Evolutionary conservation across 495 filamentous ascomycete genomes (phyloP).

Genomic region (Tuber brumale): DNA sequence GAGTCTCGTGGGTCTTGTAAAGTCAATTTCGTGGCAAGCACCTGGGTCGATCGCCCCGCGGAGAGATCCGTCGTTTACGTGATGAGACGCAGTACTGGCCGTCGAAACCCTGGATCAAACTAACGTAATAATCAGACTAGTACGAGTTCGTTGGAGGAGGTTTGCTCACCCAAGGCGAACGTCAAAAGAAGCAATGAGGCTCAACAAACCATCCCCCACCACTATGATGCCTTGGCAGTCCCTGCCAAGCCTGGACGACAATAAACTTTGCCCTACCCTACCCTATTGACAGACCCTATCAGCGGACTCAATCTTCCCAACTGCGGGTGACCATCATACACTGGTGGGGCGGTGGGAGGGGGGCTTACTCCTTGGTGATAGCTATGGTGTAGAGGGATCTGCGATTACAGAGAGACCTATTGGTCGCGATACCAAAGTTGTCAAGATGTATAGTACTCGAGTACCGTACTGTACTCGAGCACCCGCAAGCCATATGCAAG

Average conservation of each 20-base stretch:
- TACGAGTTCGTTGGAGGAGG: background rate
- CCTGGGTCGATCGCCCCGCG: background rate
- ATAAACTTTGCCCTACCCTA: background rate
- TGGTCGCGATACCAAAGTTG: too few relatives aligned
- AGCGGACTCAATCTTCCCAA: background rate
- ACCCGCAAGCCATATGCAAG: too few relatives aligned
- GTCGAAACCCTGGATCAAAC: background rate
- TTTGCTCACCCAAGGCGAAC: background rate
- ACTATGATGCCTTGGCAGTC: background rate
- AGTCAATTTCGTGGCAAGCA: background rate
- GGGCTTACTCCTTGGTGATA: too few relatives aligned
- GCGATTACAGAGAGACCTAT: too few relatives aligned
- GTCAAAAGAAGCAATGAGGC: background rate
- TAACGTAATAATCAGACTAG: background rate
- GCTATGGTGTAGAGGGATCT: too few relatives aligned
- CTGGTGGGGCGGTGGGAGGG: too few relatives aligned
- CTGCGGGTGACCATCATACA: too few relatives aligned
- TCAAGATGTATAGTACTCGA: too few relatives aligned
- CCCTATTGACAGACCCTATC: background rate
- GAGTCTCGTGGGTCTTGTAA: background rate
- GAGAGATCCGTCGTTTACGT: background rate
- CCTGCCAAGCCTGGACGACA: background rate
- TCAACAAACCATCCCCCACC: background rate
- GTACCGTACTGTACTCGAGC: too few relatives aligned
- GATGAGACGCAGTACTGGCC: background rate